These are phyloP conservation scores for Xylaria multiplex DNA, from an alignment of 2,329 filamentous ascomycete genomes.

Conservation along the genomic window DNA sequence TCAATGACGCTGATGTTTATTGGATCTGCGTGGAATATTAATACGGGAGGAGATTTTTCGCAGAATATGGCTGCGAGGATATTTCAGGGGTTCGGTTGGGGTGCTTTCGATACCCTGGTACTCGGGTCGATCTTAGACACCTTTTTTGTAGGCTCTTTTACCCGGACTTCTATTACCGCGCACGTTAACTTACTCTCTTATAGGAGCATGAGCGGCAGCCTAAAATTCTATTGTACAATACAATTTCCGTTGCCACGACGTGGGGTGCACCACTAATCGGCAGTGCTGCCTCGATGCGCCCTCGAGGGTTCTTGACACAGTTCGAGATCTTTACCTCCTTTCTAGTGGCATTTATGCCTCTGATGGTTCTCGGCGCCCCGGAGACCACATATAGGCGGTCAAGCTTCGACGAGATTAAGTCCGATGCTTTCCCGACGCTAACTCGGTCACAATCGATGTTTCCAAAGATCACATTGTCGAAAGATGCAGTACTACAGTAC, in stretches of 20 bases:
- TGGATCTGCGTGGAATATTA: conserved; percentile 62
- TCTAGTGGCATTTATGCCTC: conserved; percentile 57
- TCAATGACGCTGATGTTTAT: conserved; percentile 59
- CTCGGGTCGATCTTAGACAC: conserved; percentile 65
- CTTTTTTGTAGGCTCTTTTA: conserved; percentile 58
- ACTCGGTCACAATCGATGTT: conserved; percentile 38
- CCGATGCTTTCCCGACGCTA: conserved; percentile 30
- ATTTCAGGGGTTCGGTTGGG: conserved; percentile 68
- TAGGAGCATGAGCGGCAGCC: conserved; percentile 64
- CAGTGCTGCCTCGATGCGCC: conserved; percentile 57
- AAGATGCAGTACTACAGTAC: conserved; percentile 52
- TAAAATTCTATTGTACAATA: conserved; percentile 58
- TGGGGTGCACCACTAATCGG: conserved; percentile 66
- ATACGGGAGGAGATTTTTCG: conserved; percentile 53
- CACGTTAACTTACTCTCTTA: conserved; percentile 40
- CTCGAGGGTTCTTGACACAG: conserved; percentile 57
- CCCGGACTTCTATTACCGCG: conserved; percentile 40
- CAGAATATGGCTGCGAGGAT: conserved; percentile 63
- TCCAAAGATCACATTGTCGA: conserved; percentile 45
- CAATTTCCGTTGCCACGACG: conserved; percentile 57
- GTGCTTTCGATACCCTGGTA: conserved; percentile 65
- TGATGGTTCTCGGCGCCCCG: conserved; percentile 60
- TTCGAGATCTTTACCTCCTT: conserved; percentile 64
- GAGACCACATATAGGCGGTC: conserved; percentile 64
- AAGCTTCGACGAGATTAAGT: conserved; percentile 39